These are phyloP conservation scores for Pyricularia sp. DNA, from an alignment of 2,329 filamentous ascomycete species.

Conservation along the genomic window DNA sequence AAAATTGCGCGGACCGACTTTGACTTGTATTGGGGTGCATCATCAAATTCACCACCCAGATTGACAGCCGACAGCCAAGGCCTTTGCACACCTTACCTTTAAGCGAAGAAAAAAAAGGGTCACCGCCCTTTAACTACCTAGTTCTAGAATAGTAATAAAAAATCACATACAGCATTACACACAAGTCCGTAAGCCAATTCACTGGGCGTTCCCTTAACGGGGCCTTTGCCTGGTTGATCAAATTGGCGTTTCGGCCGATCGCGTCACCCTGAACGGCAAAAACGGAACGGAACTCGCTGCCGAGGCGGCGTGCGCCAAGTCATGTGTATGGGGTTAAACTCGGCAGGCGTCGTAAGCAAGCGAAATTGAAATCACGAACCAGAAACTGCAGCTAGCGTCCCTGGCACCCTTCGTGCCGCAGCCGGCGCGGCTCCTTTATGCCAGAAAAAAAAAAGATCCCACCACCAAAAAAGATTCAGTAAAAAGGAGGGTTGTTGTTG, in stretches of 20 bases:
- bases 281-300: neutral
- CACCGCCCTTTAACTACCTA: no score
- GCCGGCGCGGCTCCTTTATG: neutral
- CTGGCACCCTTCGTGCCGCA: neutral
- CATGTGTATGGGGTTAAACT: neutral
- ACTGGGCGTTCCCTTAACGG: neutral
- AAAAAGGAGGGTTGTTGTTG: no score
- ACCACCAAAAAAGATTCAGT: neutral
- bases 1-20: neutral
- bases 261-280: neutral
- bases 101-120: neutral
- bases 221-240: neutral
- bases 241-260: neutral
- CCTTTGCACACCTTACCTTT: neutral
- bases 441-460: neutral
- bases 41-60: neutral
- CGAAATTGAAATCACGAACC: neutral
- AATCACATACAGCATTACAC: no score
- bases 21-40: neutral
- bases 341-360: constrained; percentile 1
- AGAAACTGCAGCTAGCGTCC: neutral
- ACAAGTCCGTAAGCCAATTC: neutral
- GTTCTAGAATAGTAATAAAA: no score
- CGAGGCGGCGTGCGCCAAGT: constrained; percentile 1
- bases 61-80: neutral